These are phyloP conservation scores for Fusarium chuoi DNA, from an alignment of 2,329 filamentous ascomycete species.

Conservation along the genomic window DNA sequence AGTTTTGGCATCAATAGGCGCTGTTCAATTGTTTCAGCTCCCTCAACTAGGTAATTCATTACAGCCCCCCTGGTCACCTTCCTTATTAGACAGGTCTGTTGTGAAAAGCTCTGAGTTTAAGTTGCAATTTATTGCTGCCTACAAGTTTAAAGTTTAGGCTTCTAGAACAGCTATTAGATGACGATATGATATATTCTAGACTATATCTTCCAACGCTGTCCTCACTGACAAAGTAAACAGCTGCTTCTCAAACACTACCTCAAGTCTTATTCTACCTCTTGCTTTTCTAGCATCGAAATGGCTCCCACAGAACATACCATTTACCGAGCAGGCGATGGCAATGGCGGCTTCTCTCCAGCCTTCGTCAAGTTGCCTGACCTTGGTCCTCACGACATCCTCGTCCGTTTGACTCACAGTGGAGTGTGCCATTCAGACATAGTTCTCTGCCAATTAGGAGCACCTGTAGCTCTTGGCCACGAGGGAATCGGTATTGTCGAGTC, in stretches of 20 bases:
- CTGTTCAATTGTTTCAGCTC: too few species aligned
- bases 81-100: too few species aligned
- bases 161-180: too few species aligned
- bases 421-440: constrained; percentile 9
- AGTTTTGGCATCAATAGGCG: too few species aligned
- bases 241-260: too few species aligned
- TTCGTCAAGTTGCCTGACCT: background rate
- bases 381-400: background rate
- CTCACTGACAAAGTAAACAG: background rate
- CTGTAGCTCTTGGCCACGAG: constrained; percentile 3
- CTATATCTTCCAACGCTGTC: too few species aligned
- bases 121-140: too few species aligned
- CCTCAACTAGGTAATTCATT: too few species aligned
- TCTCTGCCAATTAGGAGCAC: background rate
- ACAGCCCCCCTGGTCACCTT: too few species aligned
- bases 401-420: constrained; percentile 4
- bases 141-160: too few species aligned
- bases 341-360: background rate
- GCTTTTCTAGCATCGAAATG: background rate
- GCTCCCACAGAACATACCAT: background rate
- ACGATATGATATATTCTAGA: too few species aligned
- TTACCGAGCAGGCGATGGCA: background rate
- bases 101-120: too few species aligned
- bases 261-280: accelerated
- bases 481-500: background rate